Evolutionary conservation across 768 basidiomycete species (phyloP).

Genomic region (Leccinum truebloodii): DNA sequence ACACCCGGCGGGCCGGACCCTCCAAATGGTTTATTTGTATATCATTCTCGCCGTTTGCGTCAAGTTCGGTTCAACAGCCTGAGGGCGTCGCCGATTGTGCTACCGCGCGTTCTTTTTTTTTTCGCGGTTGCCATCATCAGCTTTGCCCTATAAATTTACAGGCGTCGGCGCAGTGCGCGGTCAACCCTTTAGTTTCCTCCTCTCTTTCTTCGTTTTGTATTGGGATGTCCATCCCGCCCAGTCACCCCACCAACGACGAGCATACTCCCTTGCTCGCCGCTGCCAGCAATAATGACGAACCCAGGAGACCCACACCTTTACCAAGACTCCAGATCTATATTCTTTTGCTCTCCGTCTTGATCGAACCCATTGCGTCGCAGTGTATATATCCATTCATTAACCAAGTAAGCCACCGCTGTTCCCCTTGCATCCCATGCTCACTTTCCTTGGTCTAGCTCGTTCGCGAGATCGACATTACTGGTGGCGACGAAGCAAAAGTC

Average conservation of each 20-base stretch:
- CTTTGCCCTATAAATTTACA: conserved; percentile 23
- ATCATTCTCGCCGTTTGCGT: background rate
- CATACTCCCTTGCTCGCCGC: conserved; percentile 26
- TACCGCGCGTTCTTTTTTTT: background rate
- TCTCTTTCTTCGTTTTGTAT: conserved; percentile 3
- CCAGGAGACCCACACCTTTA: conserved; percentile 40
- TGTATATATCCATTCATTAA: conserved; percentile 55
- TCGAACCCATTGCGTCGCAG: conserved; percentile 49
- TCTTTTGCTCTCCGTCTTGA: conserved; percentile 44
- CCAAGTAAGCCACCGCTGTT: conserved; percentile 31
- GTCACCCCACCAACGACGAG: conserved; percentile 19
- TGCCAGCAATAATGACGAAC: conserved; percentile 6
- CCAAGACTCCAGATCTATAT: conserved; percentile 46
- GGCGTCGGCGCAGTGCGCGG: background rate
- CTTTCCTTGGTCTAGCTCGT: conserved; percentile 36
- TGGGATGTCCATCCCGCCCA: conserved; percentile 18
- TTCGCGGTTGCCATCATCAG: conserved; percentile 9
- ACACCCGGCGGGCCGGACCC: background rate
- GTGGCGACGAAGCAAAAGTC: conserved; percentile 44
- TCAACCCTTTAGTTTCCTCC: background rate
- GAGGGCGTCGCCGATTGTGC: background rate
- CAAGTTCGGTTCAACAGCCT: background rate
- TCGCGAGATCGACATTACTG: conserved; percentile 42
- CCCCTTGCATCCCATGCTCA: background rate
- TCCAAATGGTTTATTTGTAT: background rate